Conservation (phyloP, 2,329 filamentous ascomycete species). For the Xylaria sp. region DNA sequence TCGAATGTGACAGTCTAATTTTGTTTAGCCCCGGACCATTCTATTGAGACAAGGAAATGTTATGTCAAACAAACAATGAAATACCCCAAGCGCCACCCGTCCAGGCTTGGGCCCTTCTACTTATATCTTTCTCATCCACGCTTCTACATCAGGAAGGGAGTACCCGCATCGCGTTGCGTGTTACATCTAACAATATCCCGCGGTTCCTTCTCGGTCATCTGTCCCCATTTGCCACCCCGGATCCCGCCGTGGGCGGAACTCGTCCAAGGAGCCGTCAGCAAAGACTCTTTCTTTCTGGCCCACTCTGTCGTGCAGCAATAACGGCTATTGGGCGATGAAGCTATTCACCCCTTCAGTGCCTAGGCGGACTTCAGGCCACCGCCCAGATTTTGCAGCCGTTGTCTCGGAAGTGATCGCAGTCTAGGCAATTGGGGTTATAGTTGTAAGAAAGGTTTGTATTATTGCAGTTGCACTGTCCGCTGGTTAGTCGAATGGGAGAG, state of each 20-base stretch:
- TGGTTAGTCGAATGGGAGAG: slow-evolving; percentile 31
- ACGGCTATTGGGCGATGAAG: not conserved
- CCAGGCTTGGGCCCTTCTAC: slow-evolving; percentile 29
- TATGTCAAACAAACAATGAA: slow-evolving; percentile 8
- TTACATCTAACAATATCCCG: slow-evolving; percentile 7
- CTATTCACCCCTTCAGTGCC: not conserved
- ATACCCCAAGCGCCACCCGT: slow-evolving; percentile 12
- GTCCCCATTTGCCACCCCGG: slow-evolving; percentile 22
- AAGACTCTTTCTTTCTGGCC: not conserved
- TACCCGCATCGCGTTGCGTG: not conserved
- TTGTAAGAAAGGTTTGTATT: slow-evolving; percentile 36
- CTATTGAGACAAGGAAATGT: slow-evolving; percentile 9
- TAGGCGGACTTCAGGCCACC: not conserved
- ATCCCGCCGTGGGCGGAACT: not conserved
- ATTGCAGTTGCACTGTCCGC: slow-evolving; percentile 36
- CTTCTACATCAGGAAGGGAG: slow-evolving; percentile 1
- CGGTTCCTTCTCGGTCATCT: slow-evolving; percentile 2
- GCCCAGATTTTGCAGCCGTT: slow-evolving; percentile 25
- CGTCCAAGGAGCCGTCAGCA: not conserved
- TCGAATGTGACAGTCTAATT: not conserved
- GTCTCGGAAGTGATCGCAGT: slow-evolving; percentile 32
- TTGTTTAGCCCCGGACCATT: slow-evolving; percentile 1
- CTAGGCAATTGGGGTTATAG: slow-evolving; percentile 22
- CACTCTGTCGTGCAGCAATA: not conserved
- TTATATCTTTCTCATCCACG: slow-evolving; percentile 4